Percentiles rank a stretch among this genome's conserved stretches.
These are phyloP conservation scores for Peniophora sp. DNA, from an alignment of 1,284 basidiomycete species.

Conservation along the genomic window DNA sequence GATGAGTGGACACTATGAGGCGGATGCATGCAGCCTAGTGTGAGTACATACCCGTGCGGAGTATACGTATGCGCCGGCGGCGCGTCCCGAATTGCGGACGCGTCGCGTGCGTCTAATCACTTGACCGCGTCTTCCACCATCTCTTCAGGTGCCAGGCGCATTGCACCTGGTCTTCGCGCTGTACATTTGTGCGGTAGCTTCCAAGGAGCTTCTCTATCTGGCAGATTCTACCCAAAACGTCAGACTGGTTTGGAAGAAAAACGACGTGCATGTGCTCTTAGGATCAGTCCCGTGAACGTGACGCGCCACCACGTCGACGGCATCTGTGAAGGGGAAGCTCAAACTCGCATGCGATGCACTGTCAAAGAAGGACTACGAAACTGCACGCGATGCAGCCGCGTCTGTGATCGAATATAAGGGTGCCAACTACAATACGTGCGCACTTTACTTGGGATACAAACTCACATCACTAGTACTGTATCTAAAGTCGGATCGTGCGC, in stretches of 20 bases:
- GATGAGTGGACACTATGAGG: no score
- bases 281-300: neutral
- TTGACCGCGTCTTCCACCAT: no score
- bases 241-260: neutral
- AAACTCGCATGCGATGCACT: conserved; percentile 78
- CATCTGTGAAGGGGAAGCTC: conserved; percentile 62
- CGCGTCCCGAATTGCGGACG: no score
- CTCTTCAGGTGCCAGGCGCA: no score
- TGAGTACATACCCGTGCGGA: no score
- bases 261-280: neutral
- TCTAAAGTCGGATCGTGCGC: conserved; percentile 7
- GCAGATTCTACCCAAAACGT: neutral
- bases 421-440: conserved; percentile 77
- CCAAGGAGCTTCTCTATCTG: neutral
- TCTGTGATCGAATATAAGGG: conserved; percentile 68
- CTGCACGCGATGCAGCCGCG: conserved; percentile 60
- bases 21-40: no score
- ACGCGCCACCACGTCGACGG: conserved; percentile 8
- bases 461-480: neutral
- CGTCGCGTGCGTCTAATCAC: no score
- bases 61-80: no score
- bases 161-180: no score
- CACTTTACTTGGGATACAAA: conserved; percentile 9
- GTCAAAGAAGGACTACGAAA: conserved; percentile 65
- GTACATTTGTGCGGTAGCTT: neutral